These are phyloP conservation scores for Myotisia sp. DNA, from an alignment of 2,329 filamentous ascomycete species.

Conservation along the genomic window DNA sequence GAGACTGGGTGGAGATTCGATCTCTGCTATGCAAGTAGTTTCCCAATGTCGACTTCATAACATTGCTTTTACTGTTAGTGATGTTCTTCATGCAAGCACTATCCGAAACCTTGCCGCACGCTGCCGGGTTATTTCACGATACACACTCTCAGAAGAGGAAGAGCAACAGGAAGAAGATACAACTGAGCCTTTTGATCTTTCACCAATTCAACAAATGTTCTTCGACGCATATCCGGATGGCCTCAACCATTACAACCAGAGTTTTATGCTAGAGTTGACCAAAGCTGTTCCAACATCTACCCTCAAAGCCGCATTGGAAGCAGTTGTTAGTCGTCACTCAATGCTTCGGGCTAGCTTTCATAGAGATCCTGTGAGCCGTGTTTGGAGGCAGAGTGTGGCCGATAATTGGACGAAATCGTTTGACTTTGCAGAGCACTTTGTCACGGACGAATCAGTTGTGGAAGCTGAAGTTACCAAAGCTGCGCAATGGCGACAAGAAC, in stretches of 20 bases:
- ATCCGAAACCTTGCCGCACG: slow-evolving; percentile 1
- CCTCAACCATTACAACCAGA: slow-evolving; percentile 7
- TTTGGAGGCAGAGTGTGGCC: slow-evolving; percentile 10
- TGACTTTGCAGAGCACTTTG: slow-evolving; percentile 15
- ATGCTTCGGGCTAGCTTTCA: slow-evolving; percentile 3
- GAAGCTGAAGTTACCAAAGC: background rate
- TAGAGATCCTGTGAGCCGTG: background rate
- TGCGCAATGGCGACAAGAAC: slow-evolving; percentile 23
- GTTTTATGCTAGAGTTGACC: slow-evolving; percentile 1
- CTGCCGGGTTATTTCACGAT: background rate
- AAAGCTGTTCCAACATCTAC: background rate
- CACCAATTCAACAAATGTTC: slow-evolving; percentile 26
- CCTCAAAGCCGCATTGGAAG: background rate
- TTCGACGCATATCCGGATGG: slow-evolving; percentile 16
- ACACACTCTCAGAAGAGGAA: slow-evolving; percentile 7
- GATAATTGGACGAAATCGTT: slow-evolving; percentile 9
- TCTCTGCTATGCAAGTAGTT: slow-evolving; percentile 7
- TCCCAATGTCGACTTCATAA: slow-evolving; percentile 4
- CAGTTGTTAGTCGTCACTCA: slow-evolving; percentile 1
- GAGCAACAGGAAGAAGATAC: slow-evolving; percentile 7
- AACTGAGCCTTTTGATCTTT: slow-evolving; percentile 21
- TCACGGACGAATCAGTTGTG: too few species aligned
- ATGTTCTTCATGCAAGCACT: background rate
- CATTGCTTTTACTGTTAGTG: background rate
- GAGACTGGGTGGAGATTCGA: slow-evolving; percentile 5